These are phyloP conservation scores for Spirogloea muscicola DNA, from an alignment of 139 green algal species.

Conservation along the genomic window DNA sequence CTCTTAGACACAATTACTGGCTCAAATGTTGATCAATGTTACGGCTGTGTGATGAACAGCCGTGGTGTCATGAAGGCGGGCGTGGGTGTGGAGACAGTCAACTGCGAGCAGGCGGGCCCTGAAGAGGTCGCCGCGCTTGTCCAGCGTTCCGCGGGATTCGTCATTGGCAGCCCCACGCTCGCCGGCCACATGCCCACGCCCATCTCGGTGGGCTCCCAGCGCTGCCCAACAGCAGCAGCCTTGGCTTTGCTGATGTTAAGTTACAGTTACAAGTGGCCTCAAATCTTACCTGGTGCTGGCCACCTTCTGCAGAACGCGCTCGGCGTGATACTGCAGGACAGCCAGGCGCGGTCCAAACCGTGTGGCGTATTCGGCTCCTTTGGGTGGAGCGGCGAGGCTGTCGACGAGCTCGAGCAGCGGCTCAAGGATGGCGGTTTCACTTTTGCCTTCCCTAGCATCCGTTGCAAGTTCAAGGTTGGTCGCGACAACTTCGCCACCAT, in stretches of 20 bases:
- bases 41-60: too few relatives aligned
- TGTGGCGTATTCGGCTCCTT: slow-evolving; percentile 92
- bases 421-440: slow-evolving; percentile 80
- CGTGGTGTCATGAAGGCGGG: slow-evolving; percentile 78
- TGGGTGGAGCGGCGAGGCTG: slow-evolving; percentile 86
- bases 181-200: slow-evolving; percentile 95
- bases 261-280: too few relatives aligned
- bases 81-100: slow-evolving; percentile 84
- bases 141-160: slow-evolving; percentile 69
- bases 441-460: slow-evolving; percentile 78
- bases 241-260: too few relatives aligned
- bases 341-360: slow-evolving; percentile 58
- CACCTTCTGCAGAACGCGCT: slow-evolving; percentile 62
- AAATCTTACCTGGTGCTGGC: too few relatives aligned
- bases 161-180: slow-evolving; percentile 86
- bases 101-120: slow-evolving; percentile 69
- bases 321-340: slow-evolving; percentile 72
- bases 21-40: too few relatives aligned
- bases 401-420: slow-evolving; percentile 53
- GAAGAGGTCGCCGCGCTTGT: slow-evolving; percentile 66
- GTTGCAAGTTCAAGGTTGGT: slow-evolving; percentile 70
- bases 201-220: slow-evolving; percentile 61
- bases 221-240: too few relatives aligned
- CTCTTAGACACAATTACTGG: too few relatives aligned
- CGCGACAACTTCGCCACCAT: slow-evolving; percentile 69